Evolutionary conservation across 805 yeast species (phyloP).

Genomic region (Kuraishia borneana): DNA sequence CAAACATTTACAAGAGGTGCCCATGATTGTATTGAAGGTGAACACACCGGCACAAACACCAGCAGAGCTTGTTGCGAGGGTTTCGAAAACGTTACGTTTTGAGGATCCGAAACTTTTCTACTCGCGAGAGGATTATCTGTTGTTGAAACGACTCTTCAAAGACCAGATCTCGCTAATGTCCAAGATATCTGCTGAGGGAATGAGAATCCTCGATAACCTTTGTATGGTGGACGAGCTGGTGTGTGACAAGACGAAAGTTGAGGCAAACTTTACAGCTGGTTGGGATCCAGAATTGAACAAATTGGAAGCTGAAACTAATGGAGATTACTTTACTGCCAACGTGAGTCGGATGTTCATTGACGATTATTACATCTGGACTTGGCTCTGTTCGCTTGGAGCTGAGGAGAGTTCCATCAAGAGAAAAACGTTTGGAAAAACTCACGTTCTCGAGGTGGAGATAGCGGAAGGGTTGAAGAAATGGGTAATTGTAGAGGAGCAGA

Average conservation of each 20-base stretch:
- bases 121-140: slow-evolving; percentile 68
- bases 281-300: no score
- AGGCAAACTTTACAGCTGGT: slow-evolving; percentile 19
- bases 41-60: slow-evolving; percentile 37
- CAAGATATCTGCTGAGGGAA: slow-evolving; percentile 65
- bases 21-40: slow-evolving; percentile 19
- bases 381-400: slow-evolving; percentile 68
- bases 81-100: slow-evolving; percentile 51
- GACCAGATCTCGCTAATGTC: slow-evolving; percentile 42
- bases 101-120: slow-evolving; percentile 60
- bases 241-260: slow-evolving; percentile 22
- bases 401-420: slow-evolving; percentile 62
- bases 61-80: slow-evolving; percentile 47
- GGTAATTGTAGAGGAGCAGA: slow-evolving; percentile 65
- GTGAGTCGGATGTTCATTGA: slow-evolving; percentile 62
- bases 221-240: slow-evolving; percentile 21
- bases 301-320: slow-evolving; percentile 4
- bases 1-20: slow-evolving; percentile 20
- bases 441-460: slow-evolving; percentile 72
- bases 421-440: slow-evolving; percentile 66
- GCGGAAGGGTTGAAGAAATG: slow-evolving; percentile 68
- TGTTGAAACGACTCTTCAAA: slow-evolving; percentile 62
- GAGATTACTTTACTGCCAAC: slow-evolving; percentile 27
- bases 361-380: slow-evolving; percentile 86
- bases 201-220: slow-evolving; percentile 36